phyloP scores from a whole-genome alignment of 129 eudicot genomes.

The Daucus carota region DH1_v3.0 NC_030385.2:33190501-33191000 shows the following conservation, averaged over 20 bases:
- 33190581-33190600: background rate
- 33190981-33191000: background rate
- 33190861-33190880: no score
- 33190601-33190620: background rate
- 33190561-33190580: background rate
- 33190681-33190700: background rate
- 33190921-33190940: no score
- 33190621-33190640: background rate
- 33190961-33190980: background rate
- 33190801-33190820: no score
- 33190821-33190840: no score
- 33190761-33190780: background rate
- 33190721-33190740: background rate
- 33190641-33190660: background rate
- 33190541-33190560: background rate
- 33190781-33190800: no score
- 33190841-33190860: no score
- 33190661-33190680: background rate
- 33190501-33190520: background rate
- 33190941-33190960: no score
- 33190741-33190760: background rate
- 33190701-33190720: background rate
- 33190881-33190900: no score
- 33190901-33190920: no score
- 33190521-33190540: background rate